These are phyloP conservation scores for Colletotrichum falcatum DNA, from an alignment of 2,329 filamentous ascomycete species.

Conservation along the genomic window DNA sequence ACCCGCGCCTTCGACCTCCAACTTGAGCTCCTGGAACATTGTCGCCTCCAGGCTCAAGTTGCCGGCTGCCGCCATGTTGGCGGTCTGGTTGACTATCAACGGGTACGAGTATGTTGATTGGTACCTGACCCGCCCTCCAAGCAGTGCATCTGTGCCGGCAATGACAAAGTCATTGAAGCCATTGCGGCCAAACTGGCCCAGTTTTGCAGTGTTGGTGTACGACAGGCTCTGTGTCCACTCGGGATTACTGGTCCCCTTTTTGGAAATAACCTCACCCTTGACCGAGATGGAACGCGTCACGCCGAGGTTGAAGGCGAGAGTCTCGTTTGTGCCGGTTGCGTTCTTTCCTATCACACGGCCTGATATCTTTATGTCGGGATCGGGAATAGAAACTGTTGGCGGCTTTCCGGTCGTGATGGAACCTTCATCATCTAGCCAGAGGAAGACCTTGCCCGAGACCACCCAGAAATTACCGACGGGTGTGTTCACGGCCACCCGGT, in stretches of 20 bases:
- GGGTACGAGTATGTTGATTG: slow-evolving; percentile 67
- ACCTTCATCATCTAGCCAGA: slow-evolving; percentile 72
- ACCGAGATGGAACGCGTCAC: slow-evolving; percentile 68
- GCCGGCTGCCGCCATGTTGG: slow-evolving; percentile 54
- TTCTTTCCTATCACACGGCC: slow-evolving; percentile 58
- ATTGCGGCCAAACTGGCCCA: slow-evolving; percentile 43
- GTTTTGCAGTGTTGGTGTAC: slow-evolving; percentile 65
- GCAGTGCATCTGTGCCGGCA: slow-evolving; percentile 48
- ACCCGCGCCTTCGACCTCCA: slow-evolving; percentile 53
- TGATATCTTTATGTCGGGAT: slow-evolving; percentile 62
- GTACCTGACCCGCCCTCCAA: slow-evolving; percentile 46
- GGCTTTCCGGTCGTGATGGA: slow-evolving; percentile 64
- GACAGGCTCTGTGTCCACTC: slow-evolving; percentile 69
- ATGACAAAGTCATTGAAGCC: slow-evolving; percentile 48
- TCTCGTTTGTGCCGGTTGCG: slow-evolving; percentile 66
- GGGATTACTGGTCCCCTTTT: slow-evolving; percentile 54
- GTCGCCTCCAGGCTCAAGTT: slow-evolving; percentile 60
- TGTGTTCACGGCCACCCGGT: slow-evolving; percentile 60
- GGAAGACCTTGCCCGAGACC: slow-evolving; percentile 82
- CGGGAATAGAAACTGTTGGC: slow-evolving; percentile 48
- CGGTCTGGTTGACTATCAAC: slow-evolving; percentile 67
- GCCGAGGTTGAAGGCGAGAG: slow-evolving; percentile 68
- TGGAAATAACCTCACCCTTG: slow-evolving; percentile 63
- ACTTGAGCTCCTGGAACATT: slow-evolving; percentile 56
- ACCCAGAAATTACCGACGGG: slow-evolving; percentile 77